A percentile compares a stretch with the other conserved stretches of the same genome.
Evolutionary conservation across 805 yeast genomes (phyloP).

Genomic region (Ogataea corticis): DNA sequence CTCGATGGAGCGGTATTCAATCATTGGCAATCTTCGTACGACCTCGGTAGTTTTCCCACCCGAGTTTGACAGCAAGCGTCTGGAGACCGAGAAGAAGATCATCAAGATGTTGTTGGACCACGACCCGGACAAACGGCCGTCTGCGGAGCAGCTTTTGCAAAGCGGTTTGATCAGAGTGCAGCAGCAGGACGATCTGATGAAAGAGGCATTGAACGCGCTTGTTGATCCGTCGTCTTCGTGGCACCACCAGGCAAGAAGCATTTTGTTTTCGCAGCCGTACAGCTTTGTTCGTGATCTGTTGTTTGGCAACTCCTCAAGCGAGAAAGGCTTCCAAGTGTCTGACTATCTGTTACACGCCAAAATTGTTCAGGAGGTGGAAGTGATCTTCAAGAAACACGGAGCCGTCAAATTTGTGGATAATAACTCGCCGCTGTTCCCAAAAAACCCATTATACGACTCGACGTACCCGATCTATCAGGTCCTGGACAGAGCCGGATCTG

Average conservation of each 20-base stretch:
- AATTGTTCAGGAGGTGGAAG: constrained; percentile 59
- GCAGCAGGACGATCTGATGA: constrained; percentile 85
- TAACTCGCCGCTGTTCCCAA: constrained; percentile 75
- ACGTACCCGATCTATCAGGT: constrained; percentile 74
- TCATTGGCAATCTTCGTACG: constrained; percentile 63
- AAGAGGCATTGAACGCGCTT: constrained; percentile 81
- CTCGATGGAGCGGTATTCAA: constrained; percentile 88
- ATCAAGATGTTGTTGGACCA: constrained; percentile 72
- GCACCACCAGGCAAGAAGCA: constrained; percentile 89
- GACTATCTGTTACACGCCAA: constrained; percentile 61
- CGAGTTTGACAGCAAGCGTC: constrained; percentile 56
- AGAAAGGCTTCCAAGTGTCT: constrained; percentile 30
- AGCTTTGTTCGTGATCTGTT: constrained; percentile 81
- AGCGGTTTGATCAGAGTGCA: constrained; percentile 87
- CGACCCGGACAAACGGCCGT: constrained; percentile 74
- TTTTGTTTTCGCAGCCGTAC: constrained; percentile 82
- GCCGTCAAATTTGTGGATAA: constrained; percentile 68
- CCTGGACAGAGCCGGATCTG: constrained; percentile 82
- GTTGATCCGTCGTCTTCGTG: constrained; percentile 92
- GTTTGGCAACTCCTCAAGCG: constrained; percentile 56
- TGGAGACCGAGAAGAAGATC: constrained; percentile 63
- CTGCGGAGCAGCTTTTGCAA: constrained; percentile 70
- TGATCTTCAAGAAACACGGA: constrained; percentile 77
- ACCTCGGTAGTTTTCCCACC: constrained; percentile 66
- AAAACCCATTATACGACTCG: constrained; percentile 66